These are phyloP conservation scores for Bryopsis sp. DNA, from an alignment of 139 green algal species.

Conservation along the genomic window DNA sequence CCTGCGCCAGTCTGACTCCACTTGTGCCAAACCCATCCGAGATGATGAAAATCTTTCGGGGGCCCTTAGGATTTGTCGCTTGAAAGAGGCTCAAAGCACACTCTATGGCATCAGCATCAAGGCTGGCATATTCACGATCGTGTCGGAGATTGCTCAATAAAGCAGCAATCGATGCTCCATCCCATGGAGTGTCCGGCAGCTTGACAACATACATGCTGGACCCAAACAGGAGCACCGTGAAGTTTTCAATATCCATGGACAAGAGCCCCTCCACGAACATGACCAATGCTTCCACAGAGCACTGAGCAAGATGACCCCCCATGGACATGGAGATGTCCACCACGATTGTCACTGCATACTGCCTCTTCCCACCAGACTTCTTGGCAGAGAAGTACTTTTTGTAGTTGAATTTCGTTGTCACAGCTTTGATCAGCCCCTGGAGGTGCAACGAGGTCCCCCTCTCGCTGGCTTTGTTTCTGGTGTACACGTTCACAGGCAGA, in stretches of 20 bases:
- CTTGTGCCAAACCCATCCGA: slow-evolving; percentile 32
- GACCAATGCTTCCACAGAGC: slow-evolving; percentile 22
- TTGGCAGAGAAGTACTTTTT: slow-evolving; percentile 31
- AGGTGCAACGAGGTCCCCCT: slow-evolving; percentile 28
- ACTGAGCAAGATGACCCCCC: slow-evolving; percentile 21
- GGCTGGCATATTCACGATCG: slow-evolving; percentile 10
- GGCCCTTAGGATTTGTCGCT: neutral
- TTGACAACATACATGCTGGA: slow-evolving; percentile 23
- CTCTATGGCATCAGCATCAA: slow-evolving; percentile 32
- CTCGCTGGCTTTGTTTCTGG: slow-evolving; percentile 18
- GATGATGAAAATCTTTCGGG: slow-evolving; percentile 33
- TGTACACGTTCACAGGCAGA: slow-evolving; percentile 31
- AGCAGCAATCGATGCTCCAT: slow-evolving; percentile 1
- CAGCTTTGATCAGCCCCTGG: slow-evolving; percentile 30
- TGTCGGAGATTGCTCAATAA: neutral
- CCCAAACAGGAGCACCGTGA: slow-evolving; percentile 27
- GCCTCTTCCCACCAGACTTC: slow-evolving; percentile 22
- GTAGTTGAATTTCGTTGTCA: slow-evolving; percentile 28
- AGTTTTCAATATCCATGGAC: slow-evolving; percentile 26
- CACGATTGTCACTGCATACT: slow-evolving; percentile 26
- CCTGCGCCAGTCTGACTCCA: slow-evolving; percentile 25
- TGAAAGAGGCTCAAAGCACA: slow-evolving; percentile 20
- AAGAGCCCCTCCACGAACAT: slow-evolving; percentile 22
- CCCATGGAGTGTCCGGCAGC: slow-evolving; percentile 26
- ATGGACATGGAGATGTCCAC: slow-evolving; percentile 35